These are phyloP conservation scores for Solanum megistacrolobum DNA, from an alignment of 257 asterid species.

Conservation along the genomic window DNA sequence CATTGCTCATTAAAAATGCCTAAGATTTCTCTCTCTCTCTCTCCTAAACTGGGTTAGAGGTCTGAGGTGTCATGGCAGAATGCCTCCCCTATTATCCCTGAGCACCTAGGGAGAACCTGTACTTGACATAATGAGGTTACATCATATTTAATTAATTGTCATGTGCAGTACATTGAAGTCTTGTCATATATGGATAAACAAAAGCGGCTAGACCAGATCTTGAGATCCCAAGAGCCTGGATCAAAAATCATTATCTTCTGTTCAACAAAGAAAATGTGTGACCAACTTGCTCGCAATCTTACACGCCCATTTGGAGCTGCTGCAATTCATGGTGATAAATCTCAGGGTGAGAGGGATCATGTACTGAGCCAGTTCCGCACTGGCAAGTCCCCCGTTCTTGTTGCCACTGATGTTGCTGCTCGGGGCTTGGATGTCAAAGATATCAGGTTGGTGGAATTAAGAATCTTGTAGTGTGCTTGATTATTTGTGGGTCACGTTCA, in stretches of 20 bases:
- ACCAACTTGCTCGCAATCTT: constrained; percentile 64
- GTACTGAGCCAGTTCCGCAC: constrained; percentile 78
- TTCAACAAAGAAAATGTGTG: constrained; percentile 95
- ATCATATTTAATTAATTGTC: background rate
- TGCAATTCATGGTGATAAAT: constrained; percentile 97
- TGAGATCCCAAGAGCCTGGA: constrained; percentile 94
- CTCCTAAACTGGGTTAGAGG: background rate
- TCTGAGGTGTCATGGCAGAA: background rate
- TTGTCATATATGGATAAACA: constrained; percentile 68
- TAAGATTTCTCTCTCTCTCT: background rate
- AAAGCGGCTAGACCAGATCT: constrained; percentile 76
- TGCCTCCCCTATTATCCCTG: background rate
- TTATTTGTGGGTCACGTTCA: background rate
- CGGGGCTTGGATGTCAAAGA: constrained; percentile 97
- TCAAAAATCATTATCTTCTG: constrained; percentile 91
- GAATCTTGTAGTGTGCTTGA: background rate
- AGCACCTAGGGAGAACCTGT: background rate
- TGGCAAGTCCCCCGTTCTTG: constrained; percentile 87
- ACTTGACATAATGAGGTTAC: background rate
- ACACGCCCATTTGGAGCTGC: constrained; percentile 76
- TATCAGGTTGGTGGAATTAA: constrained; percentile 48
- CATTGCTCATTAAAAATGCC: background rate
- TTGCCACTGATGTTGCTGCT: constrained; percentile 99
- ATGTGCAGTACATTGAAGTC: constrained; percentile 64
- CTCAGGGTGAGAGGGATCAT: constrained; percentile 90